Evolutionary conservation across 106 monocot species (phyloP), one percentile per base, ranked within the genome.

Genomic region (Acorus gramineus): DNA sequence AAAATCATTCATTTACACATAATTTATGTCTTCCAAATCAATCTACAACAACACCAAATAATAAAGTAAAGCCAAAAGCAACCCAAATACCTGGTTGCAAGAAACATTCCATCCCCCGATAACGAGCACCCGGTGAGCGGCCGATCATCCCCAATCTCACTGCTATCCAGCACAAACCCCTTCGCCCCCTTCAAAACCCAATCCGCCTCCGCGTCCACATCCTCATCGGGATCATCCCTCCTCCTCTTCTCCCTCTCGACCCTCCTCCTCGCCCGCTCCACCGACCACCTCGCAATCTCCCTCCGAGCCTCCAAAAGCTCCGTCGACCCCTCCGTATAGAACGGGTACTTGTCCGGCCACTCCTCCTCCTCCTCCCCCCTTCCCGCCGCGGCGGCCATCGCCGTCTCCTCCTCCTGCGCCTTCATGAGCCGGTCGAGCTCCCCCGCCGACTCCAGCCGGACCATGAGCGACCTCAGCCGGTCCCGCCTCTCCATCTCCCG

Each of bases 401-500:
- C 57, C 65, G 80, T 63, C 52, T 87, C 89, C 4, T 80, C 82
- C 3, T 90, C 90, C 46, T 89, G 83, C 0, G 73, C 80, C 47
- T 63, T 79, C 50, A 96, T 76, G 5, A 91, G 63, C 59, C 62
- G 73, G 28, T 96, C 87, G 14, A 91, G 80, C 67, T 96, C 69
- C 6, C 91, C 91, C 56, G 87, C 85, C 3, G 85, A 76, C 8
- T 96, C 96, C 13, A 96, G 82, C 14, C 66, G 70, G 48, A 83
- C 76, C 91, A 91, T 96, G 66, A 96, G 61, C 44, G 78, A 68
- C 44, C 96, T 74, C 44, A 96, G 85, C 8, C 96, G 82, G 66
- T 90, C 96, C 5, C 96, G 82, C 62, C 96, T 87, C 74, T 96
- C 96, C 96, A 96, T 96, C 76, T 96, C 96, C 14, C 96, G 80